phyloP scores from a whole-genome alignment of 495 filamentous ascomycete species.

The Collariella sp. region DNA sequence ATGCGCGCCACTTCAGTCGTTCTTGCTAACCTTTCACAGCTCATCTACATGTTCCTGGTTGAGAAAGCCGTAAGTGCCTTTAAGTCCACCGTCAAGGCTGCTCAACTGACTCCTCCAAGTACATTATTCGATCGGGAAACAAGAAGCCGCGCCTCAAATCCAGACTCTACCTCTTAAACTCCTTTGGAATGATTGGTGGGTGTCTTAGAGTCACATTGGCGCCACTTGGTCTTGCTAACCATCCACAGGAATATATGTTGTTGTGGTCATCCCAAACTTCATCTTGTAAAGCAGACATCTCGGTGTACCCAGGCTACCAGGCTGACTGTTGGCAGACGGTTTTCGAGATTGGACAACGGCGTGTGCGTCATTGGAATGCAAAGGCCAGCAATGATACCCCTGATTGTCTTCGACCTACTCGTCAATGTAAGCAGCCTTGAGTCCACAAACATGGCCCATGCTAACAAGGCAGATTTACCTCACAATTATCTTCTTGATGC shows the following conservation, averaged over 20 bases:
- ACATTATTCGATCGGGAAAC: constrained; percentile 38
- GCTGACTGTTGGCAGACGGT: constrained; percentile 30
- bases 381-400: constrained; percentile 40
- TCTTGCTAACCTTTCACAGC: constrained; percentile 18
- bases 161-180: constrained; percentile 44
- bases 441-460: background rate
- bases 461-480: constrained; percentile 39
- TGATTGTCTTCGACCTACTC: constrained; percentile 42
- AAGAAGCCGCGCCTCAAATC: constrained; percentile 38
- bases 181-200: constrained; percentile 44
- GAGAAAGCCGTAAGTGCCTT: constrained; percentile 43
- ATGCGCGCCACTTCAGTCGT: background rate
- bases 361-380: constrained; percentile 47
- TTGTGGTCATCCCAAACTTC: constrained; percentile 43
- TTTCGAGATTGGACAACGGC: constrained; percentile 37
- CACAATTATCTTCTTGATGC: constrained; percentile 42
- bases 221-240: constrained; percentile 9
- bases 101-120: constrained; percentile 24
- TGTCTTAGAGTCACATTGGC: background rate
- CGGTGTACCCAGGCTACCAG: background rate
- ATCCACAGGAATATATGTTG: constrained; percentile 32
- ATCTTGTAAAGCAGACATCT: constrained; percentile 34
- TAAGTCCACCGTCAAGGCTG: background rate
- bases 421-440: constrained; percentile 33
- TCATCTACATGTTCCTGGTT: constrained; percentile 46